Base-by-base conservation (phyloP, 1,284 basidiomycete species). In the Irpex sp. region DNA sequence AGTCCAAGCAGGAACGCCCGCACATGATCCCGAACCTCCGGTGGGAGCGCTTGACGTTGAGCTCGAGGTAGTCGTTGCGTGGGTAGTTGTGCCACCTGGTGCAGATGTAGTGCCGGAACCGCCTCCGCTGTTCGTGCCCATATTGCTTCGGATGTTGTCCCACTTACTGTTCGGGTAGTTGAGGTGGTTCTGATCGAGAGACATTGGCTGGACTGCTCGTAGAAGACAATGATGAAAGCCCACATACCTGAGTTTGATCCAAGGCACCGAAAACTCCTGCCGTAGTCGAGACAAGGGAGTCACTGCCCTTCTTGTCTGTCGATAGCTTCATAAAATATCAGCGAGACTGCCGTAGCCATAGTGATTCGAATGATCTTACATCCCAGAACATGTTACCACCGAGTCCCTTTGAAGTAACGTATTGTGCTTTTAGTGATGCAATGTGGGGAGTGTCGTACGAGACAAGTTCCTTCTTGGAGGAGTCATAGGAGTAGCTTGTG, bases 321-420 rank as follows among this genome's bases (percentile, higher is more conserved):
- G 87, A 88, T 8, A 90, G 78, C 80, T 88, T 15, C 6, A 50
- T 37, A 51, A n/a, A 11, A 19, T 8, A 35, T 60, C 61, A 57
- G 35, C 49, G 26, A 49, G 47, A 9, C 46, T 26, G 43, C 9
- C 39, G 8, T 33, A 2, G 53, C 11, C 53, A 55, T 51, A 13
- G 8, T 9, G 11, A 17, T 55, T 17, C 8, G 33, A 19, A 50
- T 26, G 15, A 6, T 78, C 78, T 72, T 71, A 83, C 84, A 71
- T 89, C 90, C 91, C 91, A 94, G 77, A 87, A 93, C 91, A 93
- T 92, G 47, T 85, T 84, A 1, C 92, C 92, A 15, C 83, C 89
- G 46, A 94, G 79, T 3, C 83, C 82, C 21, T 87, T 82, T 21
- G 78, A 72, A 57, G 79, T 77, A 67, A 94, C 86, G 70, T 94